Evolutionary conservation across 345 rosid species (phyloP), one percentile per base, ranked within the genome.

Genomic region (Crucihimalaya himalaica): DNA sequence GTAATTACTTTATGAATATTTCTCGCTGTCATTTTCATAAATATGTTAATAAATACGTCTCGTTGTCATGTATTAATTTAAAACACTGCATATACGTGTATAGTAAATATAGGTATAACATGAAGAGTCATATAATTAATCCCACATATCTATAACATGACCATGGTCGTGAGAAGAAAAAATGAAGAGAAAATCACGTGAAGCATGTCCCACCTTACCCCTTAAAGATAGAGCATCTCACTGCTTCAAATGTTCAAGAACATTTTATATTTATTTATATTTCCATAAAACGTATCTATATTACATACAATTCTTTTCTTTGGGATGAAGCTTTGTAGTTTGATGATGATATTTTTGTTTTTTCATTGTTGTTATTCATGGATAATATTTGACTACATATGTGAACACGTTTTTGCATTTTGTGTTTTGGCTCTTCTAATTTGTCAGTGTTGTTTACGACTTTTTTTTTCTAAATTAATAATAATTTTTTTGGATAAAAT

Each of bases 121-220:
- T 50, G 76, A 77, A 64, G 40, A 70, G 55, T 69, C 74, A 69
- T 53, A 69, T 68, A 68, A 60, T 68, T 68, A 63, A 48, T 47
- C 59, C 50, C 56, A 61, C 48, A 21, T 21, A 42, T 42, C 31
- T 68, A 27, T 52, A 68, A 61, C 51, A 52, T 62, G 74, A 68
- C 52, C 51, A 52, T 62, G 74, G 45, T 76, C 52, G 27, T 19
- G 66, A 63, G 71, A 35, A 15, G 70, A 43, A 66, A 68, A 43
- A 73, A 32, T 34, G 81, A 85, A 80, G 61, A 46, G 84, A 84
- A 77, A 75, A 80, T 83, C 97, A 93, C 93, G 95, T 93, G 97
- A 83, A 75, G 74, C 35, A 40, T 81, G 95, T 56, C 95, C 95
- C 91, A 87, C 89, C 63, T 63, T 81, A 82, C 47, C 81, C 83